Percentiles rank a stretch among this genome's conserved stretches.
phyloP scores from a whole-genome alignment of 257 asterid species.

The Echium plantagineum region DNA sequence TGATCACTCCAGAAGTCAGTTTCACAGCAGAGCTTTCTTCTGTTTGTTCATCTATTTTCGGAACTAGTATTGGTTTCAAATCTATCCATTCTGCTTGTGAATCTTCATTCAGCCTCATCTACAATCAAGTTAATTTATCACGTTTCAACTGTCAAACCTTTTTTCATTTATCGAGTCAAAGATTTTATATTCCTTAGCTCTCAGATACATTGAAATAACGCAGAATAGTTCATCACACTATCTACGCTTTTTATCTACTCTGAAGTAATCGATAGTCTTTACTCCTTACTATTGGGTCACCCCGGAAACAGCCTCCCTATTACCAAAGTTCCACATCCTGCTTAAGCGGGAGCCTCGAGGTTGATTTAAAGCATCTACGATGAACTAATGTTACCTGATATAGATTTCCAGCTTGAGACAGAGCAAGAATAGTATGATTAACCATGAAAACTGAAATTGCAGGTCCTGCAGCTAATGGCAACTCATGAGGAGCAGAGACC shows the following conservation, averaged over 20 bases:
- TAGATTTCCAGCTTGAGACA: conserved; percentile 46
- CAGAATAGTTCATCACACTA: too few species aligned
- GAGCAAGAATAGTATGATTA: conserved; percentile 66
- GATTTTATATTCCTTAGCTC: too few species aligned
- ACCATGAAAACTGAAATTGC: conserved; percentile 57
- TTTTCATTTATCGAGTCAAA: too few species aligned
- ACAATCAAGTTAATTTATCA: neutral
- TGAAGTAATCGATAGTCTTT: too few species aligned
- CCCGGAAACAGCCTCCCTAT: too few species aligned
- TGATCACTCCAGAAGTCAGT: conserved; percentile 34
- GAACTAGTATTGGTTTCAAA: conserved; percentile 25
- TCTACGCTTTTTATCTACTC: too few species aligned
- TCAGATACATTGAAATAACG: too few species aligned
- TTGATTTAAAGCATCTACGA: too few species aligned
- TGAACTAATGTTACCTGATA: conserved; percentile 41
- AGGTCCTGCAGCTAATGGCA: conserved; percentile 44
- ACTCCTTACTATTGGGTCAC: too few species aligned
- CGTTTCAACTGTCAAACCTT: neutral
- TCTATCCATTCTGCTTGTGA: conserved; percentile 64
- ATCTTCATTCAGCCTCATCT: conserved; percentile 61
- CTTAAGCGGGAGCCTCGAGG: too few species aligned
- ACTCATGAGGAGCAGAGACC: conserved; percentile 82
- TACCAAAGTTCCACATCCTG: too few species aligned
- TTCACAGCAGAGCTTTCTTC: conserved; percentile 17
- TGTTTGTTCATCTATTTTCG: conserved; percentile 18